These are phyloP conservation scores for Wickerhamomyces sp. DNA, from an alignment of 1,139 yeast species.

Conservation along the genomic window DNA sequence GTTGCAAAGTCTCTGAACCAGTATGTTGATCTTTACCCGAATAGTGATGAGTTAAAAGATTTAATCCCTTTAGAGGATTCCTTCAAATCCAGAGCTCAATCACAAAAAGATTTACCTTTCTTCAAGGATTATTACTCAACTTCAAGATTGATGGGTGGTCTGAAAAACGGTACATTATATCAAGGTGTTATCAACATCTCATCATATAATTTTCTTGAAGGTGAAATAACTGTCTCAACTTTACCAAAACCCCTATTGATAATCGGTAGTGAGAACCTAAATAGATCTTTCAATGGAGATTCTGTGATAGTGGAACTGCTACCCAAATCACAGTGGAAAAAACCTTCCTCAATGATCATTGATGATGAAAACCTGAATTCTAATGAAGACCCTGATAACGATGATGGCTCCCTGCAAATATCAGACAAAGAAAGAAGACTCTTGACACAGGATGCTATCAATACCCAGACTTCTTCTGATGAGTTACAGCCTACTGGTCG, in stretches of 20 bases:
- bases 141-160: slow-evolving; percentile 85
- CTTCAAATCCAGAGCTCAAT: slow-evolving; percentile 25
- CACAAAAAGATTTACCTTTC: slow-evolving; percentile 43
- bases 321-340: slow-evolving; percentile 85
- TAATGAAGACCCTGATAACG: slow-evolving; percentile 37
- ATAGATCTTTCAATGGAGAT: slow-evolving; percentile 91
- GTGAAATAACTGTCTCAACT: slow-evolving; percentile 66
- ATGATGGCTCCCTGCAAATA: slow-evolving; percentile 24
- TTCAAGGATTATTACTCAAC: slow-evolving; percentile 78
- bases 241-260: slow-evolving; percentile 80
- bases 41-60: slow-evolving; percentile 75
- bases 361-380: slow-evolving; percentile 52
- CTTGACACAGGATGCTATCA: slow-evolving; percentile 71
- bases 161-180: slow-evolving; percentile 79
- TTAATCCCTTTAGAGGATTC: slow-evolving; percentile 60
- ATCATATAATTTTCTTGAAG: slow-evolving; percentile 85
- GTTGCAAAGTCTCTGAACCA: slow-evolving; percentile 53
- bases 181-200: slow-evolving; percentile 82
- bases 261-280: slow-evolving; percentile 77
- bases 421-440: slow-evolving; percentile 41
- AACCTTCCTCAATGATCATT: slow-evolving; percentile 71
- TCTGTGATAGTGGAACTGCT: slow-evolving; percentile 85
- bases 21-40: slow-evolving; percentile 68
- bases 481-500: slow-evolving; percentile 84
- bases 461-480: slow-evolving; percentile 46